Evolutionary conservation across 768 basidiomycete genomes (phyloP), one percentile per base, ranked within the genome.

Genomic region (Cystobasidium onofrii): DNA sequence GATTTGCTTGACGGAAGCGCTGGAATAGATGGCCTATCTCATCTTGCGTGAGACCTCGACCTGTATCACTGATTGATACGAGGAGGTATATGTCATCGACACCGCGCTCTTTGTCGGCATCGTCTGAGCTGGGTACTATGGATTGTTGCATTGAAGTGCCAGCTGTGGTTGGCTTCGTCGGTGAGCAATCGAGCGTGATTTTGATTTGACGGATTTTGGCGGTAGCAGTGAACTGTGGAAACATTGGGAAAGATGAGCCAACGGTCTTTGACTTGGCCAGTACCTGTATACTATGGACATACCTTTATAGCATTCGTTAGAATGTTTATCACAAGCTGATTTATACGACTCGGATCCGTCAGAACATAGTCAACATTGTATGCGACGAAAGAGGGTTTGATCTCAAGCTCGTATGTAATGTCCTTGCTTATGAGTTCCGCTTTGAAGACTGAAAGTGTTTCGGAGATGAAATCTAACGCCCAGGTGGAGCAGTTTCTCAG

Each of bases 191-290:
- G 31, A 75, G 44, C 4, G 71, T 46, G 18, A 72, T 25, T 33
- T 20, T 50, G 69, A 75, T 70, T 57, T 71, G 10, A 1, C 43
- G 31, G 15, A 29, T 23, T 15, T 73, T 66, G 3, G 60, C 31
- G 2, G 46, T 2, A 1, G 55, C 55, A 29, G 61, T 64, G 44
- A 75, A 75, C 55, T 36, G 44, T 31, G 64, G 20, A 57, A 36
- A 46, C 39, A 54, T 34, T 73, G 64, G 25, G 31, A 34, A 10
- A 63, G 77, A 41, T 57, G 31, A 25, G 79, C 78, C 36, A 80
- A 80, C 73, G 81, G 81, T 15, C 79, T 74, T 43, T 39, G 50
- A 62, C 25, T 74, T 61, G 31, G 34, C 25, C 17, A 63, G 77
- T 29, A 63, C 6, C 33, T 20, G 74, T 78, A 39, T 76, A 75